Evolutionary conservation across 768 basidiomycete genomes (phyloP), one percentile per base, ranked within the genome.

Genomic region (Myochromella boudieri): DNA sequence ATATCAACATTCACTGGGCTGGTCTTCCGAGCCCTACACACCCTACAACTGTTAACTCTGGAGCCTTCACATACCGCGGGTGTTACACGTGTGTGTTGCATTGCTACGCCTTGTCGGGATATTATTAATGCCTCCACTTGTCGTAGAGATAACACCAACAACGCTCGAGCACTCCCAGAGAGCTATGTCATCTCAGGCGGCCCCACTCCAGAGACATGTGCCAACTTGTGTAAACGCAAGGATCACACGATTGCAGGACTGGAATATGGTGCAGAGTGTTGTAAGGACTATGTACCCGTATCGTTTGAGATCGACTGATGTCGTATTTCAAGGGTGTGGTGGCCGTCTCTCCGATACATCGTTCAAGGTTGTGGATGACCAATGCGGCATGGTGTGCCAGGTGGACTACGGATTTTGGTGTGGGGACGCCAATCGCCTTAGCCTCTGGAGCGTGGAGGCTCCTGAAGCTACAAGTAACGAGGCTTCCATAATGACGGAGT

Each of bases 51-150:
- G 26, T 51, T 21, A 44, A 39, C 10, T 26, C 26, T 17, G 49
- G 49, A 46, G 22, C 49, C 10, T 51, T 37, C 17, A 3, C 29
- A 28, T 51, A 46, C 22, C 44, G 49, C 26, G 49, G 49, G n/a
- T 51, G 49, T 44, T 51, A 51, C 22, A 51, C 49, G 49, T 51
- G 31, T n/a, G n/a, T n/a, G n/a, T n/a, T n/a, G n/a, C n/a, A n/a
- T n/a, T n/a, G n/a, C n/a, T n/a, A n/a, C n/a, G n/a, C n/a, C n/a
- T n/a, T n/a, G n/a, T n/a, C n/a, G n/a, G n/a, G n/a, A n/a, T n/a
- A n/a, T n/a, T n/a, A n/a, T n/a, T n/a, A n/a, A n/a, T n/a, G n/a
- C n/a, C n/a, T n/a, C n/a, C n/a, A n/a, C n/a, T n/a, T 10, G 43
- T 24, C 10, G 24, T 20, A 6, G 2, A 36, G 34, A 36, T 17